A percentile compares a stretch with the other conserved stretches of the same genome.
Evolutionary conservation across 2,329 filamentous ascomycete genomes (phyloP).

Genomic region (Nemania abortiva): DNA sequence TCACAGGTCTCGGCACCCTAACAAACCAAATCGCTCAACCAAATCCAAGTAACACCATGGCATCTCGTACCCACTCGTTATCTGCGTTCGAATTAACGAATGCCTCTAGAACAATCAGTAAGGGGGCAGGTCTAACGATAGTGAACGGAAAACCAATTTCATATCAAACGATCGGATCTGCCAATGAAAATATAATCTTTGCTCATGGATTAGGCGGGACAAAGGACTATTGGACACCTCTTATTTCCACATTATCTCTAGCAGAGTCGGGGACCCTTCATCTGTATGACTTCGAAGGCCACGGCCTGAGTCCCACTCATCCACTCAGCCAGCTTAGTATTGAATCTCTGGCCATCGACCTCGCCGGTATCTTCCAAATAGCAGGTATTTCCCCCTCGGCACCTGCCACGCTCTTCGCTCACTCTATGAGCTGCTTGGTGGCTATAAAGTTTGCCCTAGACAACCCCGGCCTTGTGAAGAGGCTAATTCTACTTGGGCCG

Average conservation of each 20-base stretch:
- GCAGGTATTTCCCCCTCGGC: slow-evolving; percentile 8
- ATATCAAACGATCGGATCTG: slow-evolving; percentile 17
- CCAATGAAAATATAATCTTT: slow-evolving; percentile 28
- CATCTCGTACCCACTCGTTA: background rate
- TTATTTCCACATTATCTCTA: slow-evolving; percentile 21
- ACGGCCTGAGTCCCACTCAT: slow-evolving; percentile 33
- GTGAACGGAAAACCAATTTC: slow-evolving; percentile 29
- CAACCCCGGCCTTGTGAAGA: slow-evolving; percentile 17
- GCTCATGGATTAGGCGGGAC: slow-evolving; percentile 31
- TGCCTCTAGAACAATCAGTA: slow-evolving; percentile 4
- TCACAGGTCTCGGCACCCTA: slow-evolving; percentile 32
- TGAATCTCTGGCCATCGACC: slow-evolving; percentile 24
- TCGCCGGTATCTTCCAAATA: slow-evolving; percentile 17
- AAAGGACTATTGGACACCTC: slow-evolving; percentile 33
- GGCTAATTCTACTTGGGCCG: slow-evolving; percentile 25
- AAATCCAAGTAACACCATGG: background rate
- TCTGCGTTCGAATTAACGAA: slow-evolving; percentile 32
- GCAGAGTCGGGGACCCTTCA: slow-evolving; percentile 9
- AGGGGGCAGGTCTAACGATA: slow-evolving; percentile 3
- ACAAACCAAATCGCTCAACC: slow-evolving; percentile 29
- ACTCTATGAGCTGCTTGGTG: slow-evolving; percentile 28
- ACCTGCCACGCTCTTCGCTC: slow-evolving; percentile 33
- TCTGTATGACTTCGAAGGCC: slow-evolving; percentile 36
- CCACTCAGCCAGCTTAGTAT: slow-evolving; percentile 34
- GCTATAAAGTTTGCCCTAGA: slow-evolving; percentile 25